phyloP scores from a whole-genome alignment of 352 stramenopile species.

The Pythium folliculosum region DNA sequence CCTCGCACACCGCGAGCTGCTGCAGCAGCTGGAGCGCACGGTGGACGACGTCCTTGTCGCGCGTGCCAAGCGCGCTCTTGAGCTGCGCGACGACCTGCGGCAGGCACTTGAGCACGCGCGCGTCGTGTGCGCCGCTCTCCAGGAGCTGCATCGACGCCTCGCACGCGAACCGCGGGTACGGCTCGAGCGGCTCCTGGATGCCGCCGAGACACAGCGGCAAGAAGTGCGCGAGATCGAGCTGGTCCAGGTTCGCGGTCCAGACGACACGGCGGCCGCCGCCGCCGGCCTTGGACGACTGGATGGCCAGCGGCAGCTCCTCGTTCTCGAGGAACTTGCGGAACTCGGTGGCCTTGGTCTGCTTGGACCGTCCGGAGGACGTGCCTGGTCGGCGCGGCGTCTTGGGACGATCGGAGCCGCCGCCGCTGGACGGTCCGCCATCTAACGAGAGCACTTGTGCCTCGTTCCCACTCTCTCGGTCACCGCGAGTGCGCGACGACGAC shows the following conservation, averaged over 20 bases:
- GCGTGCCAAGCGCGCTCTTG: conserved; percentile 63
- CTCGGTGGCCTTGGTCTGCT: conserved; percentile 60
- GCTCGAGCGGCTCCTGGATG: conserved; percentile 73
- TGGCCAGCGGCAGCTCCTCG: conserved; percentile 60
- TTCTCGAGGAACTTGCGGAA: conserved; percentile 75
- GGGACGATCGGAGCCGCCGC: conserved; percentile 1
- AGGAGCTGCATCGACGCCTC: conserved; percentile 66
- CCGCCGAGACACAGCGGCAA: conserved; percentile 74
- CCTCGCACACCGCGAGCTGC: conserved; percentile 69
- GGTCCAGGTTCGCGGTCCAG: conserved; percentile 59
- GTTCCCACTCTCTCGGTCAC: not conserved
- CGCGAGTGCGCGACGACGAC: not conserved
- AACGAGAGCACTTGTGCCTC: conserved; percentile 60
- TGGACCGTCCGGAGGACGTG: conserved; percentile 52
- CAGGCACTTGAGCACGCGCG: conserved; percentile 54
- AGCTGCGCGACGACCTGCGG: conserved; percentile 60
- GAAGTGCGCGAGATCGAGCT: conserved; percentile 67
- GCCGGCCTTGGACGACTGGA: conserved; percentile 34
- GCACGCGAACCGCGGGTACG: conserved; percentile 72
- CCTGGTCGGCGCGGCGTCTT: conserved; percentile 36
- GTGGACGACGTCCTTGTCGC: conserved; percentile 65
- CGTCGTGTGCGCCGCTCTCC: conserved; percentile 47
- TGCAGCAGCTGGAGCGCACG: conserved; percentile 73
- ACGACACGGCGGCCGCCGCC: conserved; percentile 43
- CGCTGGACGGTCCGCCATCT: conserved; percentile 24